phyloP scores from a whole-genome alignment of 2,329 filamentous ascomycete genomes.

The Mariannaea elegans region DNA sequence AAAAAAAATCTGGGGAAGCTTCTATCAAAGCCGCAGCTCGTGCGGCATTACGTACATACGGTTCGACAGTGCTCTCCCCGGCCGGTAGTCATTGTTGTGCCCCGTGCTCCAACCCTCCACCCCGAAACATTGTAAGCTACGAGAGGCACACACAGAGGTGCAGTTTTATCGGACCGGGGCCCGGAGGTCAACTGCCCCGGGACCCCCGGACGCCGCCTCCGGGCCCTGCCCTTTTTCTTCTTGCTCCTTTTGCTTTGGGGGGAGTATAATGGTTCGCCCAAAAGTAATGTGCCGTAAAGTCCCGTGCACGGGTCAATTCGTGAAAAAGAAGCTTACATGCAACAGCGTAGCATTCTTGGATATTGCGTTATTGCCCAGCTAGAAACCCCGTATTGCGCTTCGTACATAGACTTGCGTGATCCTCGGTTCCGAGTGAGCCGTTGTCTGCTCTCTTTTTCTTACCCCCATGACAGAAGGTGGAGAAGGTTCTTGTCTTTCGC shows the following conservation, averaged over 20 bases:
- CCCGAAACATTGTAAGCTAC: too few species aligned
- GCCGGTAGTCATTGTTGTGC: background rate
- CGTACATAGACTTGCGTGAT: too few species aligned
- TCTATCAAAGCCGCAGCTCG: background rate
- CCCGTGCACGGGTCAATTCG: too few species aligned
- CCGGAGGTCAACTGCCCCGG: constrained; percentile 27
- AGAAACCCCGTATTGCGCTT: too few species aligned
- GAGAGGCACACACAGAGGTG: background rate
- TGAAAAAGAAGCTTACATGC: too few species aligned
- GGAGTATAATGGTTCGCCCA: too few species aligned
- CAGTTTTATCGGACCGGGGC: constrained; percentile 13
- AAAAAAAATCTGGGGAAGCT: background rate
- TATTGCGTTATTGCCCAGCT: too few species aligned
- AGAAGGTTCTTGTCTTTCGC: background rate
- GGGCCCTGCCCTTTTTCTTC: background rate
- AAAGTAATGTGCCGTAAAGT: too few species aligned
- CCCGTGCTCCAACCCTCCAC: background rate
- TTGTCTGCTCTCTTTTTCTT: background rate
- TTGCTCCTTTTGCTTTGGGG: too few species aligned
- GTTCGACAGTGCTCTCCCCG: background rate
- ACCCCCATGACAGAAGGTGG: constrained; percentile 6
- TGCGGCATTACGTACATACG: background rate
- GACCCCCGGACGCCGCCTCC: constrained; percentile 6
- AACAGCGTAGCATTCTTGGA: too few species aligned
- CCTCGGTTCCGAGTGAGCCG: background rate